phyloP scores from a whole-genome alignment of 2,329 filamentous ascomycete genomes.

The Talaromyces sp. region DNA sequence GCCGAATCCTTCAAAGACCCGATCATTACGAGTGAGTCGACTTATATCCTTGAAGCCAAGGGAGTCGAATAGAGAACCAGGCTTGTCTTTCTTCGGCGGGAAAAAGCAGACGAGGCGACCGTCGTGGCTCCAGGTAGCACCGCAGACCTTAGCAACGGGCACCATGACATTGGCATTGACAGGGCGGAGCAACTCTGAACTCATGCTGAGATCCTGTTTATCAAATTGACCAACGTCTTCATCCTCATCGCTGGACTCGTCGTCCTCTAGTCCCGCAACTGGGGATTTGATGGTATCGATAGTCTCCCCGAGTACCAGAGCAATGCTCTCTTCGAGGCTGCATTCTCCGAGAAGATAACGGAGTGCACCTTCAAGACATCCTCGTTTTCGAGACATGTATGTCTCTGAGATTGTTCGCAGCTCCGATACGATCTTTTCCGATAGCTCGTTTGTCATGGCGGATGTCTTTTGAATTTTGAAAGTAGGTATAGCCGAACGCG shows the following conservation, averaged over 20 bases:
- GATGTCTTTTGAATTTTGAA: slow-evolving; percentile 58
- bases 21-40: slow-evolving; percentile 46
- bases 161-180: slow-evolving; percentile 62
- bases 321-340: slow-evolving; percentile 55
- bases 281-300: slow-evolving; percentile 46
- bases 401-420: slow-evolving; percentile 54
- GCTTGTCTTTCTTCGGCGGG: slow-evolving; percentile 50
- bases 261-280: slow-evolving; percentile 52
- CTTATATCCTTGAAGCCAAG: slow-evolving; percentile 49
- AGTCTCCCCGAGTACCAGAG: slow-evolving; percentile 56
- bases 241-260: slow-evolving; percentile 82
- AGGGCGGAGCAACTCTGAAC: slow-evolving; percentile 51
- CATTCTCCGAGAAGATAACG: slow-evolving; percentile 60
- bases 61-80: slow-evolving; percentile 48
- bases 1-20: slow-evolving; percentile 63
- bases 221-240: slow-evolving; percentile 51
- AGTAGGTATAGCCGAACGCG: slow-evolving; percentile 47
- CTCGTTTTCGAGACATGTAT: slow-evolving; percentile 51
- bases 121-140: slow-evolving; percentile 56
- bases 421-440: slow-evolving; percentile 49
- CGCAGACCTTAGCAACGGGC: slow-evolving; percentile 58
- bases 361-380: slow-evolving; percentile 60
- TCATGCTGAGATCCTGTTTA: slow-evolving; percentile 45
- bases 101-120: slow-evolving; percentile 59
- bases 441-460: slow-evolving; percentile 51